phyloP scores from a whole-genome alignment of 2,329 filamentous ascomycete genomes.

The Tolypocladium cylindrosporum region DNA sequence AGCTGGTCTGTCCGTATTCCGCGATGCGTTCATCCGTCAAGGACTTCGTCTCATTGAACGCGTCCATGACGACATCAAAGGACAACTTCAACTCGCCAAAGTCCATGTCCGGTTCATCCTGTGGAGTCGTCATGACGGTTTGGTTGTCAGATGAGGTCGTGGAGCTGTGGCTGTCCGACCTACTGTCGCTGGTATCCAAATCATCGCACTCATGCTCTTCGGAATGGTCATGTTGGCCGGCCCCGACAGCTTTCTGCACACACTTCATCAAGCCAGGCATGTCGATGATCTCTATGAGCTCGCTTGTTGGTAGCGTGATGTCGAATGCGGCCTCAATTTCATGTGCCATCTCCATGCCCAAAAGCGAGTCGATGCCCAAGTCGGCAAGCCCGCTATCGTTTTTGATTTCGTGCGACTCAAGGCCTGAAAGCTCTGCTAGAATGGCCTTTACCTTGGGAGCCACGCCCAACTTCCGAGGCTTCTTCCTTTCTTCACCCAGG shows the following conservation, averaged over 20 bases:
- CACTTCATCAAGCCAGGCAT: conserved; percentile 1
- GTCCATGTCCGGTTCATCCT: neutral
- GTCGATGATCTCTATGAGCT: conserved; percentile 1
- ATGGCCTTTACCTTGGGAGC: neutral
- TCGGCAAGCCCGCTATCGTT: conserved; percentile 1
- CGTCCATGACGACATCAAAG: neutral
- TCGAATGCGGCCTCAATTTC: conserved; percentile 30
- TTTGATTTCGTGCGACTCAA: neutral
- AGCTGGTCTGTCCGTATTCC: neutral
- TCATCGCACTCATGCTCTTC: neutral
- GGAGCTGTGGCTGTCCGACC: neutral
- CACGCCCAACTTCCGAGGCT: neutral
- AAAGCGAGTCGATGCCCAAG: conserved; percentile 1
- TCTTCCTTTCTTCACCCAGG: neutral
- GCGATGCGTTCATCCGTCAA: neutral
- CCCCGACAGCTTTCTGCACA: neutral
- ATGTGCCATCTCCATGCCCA: conserved; percentile 1
- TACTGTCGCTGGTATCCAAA: neutral
- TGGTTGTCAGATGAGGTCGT: neutral
- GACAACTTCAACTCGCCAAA: neutral
- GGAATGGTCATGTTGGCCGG: too few species aligned
- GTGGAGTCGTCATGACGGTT: neutral
- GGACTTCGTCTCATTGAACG: neutral
- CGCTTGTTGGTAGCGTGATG: conserved; percentile 8
- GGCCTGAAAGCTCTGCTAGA: neutral